Evolutionary conservation across 2,329 filamentous ascomycete species (phyloP), one percentile per base, ranked within the genome.

Genomic region (Pseudogymnoascus verrucosus): DNA sequence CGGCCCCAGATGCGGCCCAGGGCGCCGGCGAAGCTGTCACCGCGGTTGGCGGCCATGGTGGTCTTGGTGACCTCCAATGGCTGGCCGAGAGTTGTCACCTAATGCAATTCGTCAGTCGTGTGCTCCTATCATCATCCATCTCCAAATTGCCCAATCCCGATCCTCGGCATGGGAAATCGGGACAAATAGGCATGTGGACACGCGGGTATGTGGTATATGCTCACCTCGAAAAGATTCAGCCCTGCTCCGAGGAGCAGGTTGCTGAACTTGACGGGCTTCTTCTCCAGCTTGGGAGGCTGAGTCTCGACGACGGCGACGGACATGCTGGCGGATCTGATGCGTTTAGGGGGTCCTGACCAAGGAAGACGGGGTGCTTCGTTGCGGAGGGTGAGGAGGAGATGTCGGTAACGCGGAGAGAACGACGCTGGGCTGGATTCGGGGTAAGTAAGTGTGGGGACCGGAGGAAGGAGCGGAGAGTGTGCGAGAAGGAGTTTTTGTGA

Each of bases 221-320:
- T 34, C 34, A 64, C 67, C 66, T 74, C 72, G 67, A 74, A 74
- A 68, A 74, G 67, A 65, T 74, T 74, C 64, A 74, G 67, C 37
- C 71, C 69, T 62, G 73, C 73, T 64, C 73, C 72, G 65, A 75
- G 86, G 74, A 99, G 83, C 85, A 99, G 79, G 82, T 99, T 99
- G 83, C 92, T 96, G 85, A 98, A 98, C 87, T 97, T 98, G 86
- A 99, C 86, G 70, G 95, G 95, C 87, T 98, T 98, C 90, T 98
- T 98, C 89, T 97, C 93, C 76, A 96, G 81, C 78, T 77, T 80
- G 76, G 80, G 77, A 76, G 80, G 78, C 74, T 75, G 79, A 76
- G 76, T 77, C 69, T 78, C 77, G 71, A 82, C 78, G 73, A 83
- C 76, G 72, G 79, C 76, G 73, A 80, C 79, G 74, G 83, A 85